A percentile compares a stretch with the other conserved stretches of the same genome.
Evolutionary conservation across 176 grass and related monocot species (phyloP).

Genomic region (Rhipidocladum racemiflorum): DNA sequence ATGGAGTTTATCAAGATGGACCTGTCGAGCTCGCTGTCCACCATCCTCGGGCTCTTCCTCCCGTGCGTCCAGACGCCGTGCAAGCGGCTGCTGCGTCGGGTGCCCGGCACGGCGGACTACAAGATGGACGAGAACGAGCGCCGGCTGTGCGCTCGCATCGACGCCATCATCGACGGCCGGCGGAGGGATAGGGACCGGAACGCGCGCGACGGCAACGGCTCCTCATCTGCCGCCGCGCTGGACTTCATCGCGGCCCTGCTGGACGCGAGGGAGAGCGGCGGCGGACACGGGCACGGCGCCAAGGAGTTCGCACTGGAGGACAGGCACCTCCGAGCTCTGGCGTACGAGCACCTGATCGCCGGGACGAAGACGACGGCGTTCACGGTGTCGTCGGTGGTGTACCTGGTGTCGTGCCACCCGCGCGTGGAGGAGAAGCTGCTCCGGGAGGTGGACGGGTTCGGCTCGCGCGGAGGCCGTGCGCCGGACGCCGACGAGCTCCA

Average conservation of each 20-base stretch:
- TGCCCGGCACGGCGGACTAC: conserved; percentile 73
- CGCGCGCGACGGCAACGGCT: background rate
- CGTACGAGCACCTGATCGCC: conserved; percentile 93
- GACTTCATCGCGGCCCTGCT: conserved; percentile 82
- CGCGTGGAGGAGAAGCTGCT: conserved; percentile 79
- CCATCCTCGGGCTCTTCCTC: conserved; percentile 65
- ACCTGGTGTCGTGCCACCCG: conserved; percentile 67
- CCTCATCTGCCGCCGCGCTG: background rate
- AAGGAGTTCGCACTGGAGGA: conserved; percentile 53
- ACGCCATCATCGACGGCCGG: conserved; percentile 57
- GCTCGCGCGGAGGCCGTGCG: background rate
- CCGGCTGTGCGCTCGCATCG: conserved; percentile 64
- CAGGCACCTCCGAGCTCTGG: conserved; percentile 70
- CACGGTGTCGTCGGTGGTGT: conserved; percentile 78
- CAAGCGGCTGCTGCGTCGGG: conserved; percentile 45
- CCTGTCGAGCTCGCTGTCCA: conserved; percentile 86
- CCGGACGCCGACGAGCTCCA: conserved; percentile 59
- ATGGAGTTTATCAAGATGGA: conserved; percentile 90
- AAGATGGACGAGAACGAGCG: conserved; percentile 68
- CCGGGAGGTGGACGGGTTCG: conserved; percentile 67
- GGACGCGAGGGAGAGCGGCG: conserved; percentile 46
- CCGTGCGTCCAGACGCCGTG: conserved; percentile 60
- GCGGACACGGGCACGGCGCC: background rate
- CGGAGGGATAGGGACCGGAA: conserved; percentile 23
- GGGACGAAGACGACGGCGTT: conserved; percentile 96